Conservation (phyloP, 352 stramenopile genomes). For the Nothophytophthora sp. region DNA sequence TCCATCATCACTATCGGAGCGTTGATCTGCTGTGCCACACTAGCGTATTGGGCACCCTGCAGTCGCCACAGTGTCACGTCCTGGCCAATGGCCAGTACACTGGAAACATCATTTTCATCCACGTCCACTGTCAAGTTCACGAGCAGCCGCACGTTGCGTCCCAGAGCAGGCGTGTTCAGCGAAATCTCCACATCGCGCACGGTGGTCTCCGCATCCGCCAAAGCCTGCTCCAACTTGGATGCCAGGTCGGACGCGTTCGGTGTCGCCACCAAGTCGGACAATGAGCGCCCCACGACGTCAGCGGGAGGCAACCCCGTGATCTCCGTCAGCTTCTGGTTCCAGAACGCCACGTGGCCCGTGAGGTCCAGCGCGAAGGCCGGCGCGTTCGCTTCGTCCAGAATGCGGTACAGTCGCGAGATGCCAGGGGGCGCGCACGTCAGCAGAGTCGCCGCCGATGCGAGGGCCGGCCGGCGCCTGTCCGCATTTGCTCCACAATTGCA, state of each 20-base stretch:
- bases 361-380: constrained; percentile 44
- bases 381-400: constrained; percentile 57
- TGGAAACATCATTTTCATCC: constrained; percentile 17
- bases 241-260: constrained; percentile 17
- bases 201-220: constrained; percentile 32
- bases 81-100: constrained; percentile 47
- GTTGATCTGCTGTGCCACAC: constrained; percentile 74
- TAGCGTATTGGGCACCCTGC: constrained; percentile 51
- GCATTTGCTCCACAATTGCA: too few species aligned
- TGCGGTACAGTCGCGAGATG: constrained; percentile 35
- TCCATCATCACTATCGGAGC: constrained; percentile 81
- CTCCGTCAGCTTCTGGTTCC: constrained; percentile 60
- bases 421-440: neutral
- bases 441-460: constrained; percentile 6
- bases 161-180: constrained; percentile 42
- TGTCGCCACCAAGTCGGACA: constrained; percentile 37
- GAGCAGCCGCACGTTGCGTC: constrained; percentile 48
- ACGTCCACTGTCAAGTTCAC: constrained; percentile 66
- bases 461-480: constrained; percentile 10
- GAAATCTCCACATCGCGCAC: constrained; percentile 45
- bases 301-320: constrained; percentile 32
- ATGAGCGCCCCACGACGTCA: constrained; percentile 29
- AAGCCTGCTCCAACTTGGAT: constrained; percentile 19
- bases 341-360: constrained; percentile 53
- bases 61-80: constrained; percentile 50